Conservation (phyloP, 257 asterid genomes). For the Haberlea rhodopensis region DNA sequence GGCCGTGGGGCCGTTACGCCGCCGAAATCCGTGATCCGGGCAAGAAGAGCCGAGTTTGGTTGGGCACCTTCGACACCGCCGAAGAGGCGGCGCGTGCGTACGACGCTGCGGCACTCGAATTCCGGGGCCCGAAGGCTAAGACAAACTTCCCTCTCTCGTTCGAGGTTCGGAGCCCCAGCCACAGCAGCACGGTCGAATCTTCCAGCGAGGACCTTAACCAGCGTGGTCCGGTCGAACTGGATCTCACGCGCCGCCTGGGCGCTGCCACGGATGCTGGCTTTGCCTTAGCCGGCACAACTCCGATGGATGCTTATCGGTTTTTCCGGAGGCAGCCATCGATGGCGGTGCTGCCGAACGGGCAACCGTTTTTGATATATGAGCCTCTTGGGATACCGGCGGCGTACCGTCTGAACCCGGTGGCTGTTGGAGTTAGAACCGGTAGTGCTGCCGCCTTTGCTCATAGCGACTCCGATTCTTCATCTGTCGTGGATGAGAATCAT, state of each 20-base stretch:
- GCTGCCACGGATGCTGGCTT: slow-evolving; percentile 16
- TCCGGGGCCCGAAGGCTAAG: slow-evolving; percentile 86
- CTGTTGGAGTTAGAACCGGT: slow-evolving; percentile 27
- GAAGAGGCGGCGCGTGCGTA: slow-evolving; percentile 94
- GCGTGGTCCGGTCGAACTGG: slow-evolving; percentile 59
- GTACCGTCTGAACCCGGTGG: slow-evolving; percentile 26
- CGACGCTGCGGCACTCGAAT: slow-evolving; percentile 73
- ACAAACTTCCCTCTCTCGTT: slow-evolving; percentile 60
- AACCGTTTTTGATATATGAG: slow-evolving; percentile 44
- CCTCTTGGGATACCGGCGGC: slow-evolving; percentile 31
- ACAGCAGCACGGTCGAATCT: slow-evolving; percentile 83
- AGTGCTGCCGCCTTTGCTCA: slow-evolving; percentile 39
- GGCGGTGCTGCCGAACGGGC: slow-evolving; percentile 70
- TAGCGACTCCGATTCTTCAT: slow-evolving; percentile 65
- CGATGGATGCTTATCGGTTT: slow-evolving; percentile 29
- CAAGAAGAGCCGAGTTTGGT: slow-evolving; percentile 83
- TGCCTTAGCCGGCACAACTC: slow-evolving; percentile 21
- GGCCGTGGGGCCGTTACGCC: slow-evolving; percentile 99
- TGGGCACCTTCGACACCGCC: slow-evolving; percentile 91
- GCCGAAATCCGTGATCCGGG: slow-evolving; percentile 96
- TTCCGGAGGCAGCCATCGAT: slow-evolving; percentile 47
- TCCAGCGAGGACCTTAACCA: slow-evolving; percentile 43
- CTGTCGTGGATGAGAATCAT: slow-evolving; percentile 79
- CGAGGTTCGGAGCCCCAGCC: slow-evolving; percentile 55
- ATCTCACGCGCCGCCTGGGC: slow-evolving; percentile 85